phyloP scores from a whole-genome alignment of 768 basidiomycete species.

The Mrakia frigida region DNA sequence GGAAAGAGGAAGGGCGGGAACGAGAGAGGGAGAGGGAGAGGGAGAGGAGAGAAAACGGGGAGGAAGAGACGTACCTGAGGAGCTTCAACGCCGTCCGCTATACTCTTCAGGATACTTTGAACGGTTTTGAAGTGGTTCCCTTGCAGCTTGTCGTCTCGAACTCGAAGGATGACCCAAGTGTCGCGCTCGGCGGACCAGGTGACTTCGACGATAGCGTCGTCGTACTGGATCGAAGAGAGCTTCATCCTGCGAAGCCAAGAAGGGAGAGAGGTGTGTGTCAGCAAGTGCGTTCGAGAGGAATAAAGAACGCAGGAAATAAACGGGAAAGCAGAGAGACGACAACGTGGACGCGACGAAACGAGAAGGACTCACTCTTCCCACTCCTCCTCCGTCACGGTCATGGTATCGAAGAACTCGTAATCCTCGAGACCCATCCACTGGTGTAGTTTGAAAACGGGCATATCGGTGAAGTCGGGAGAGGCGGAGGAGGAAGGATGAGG shows the following conservation, averaged over 20 bases:
- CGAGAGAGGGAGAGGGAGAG: background rate
- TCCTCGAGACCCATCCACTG: slow-evolving; percentile 70
- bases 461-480: slow-evolving; percentile 61
- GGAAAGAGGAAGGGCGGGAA: too few species aligned
- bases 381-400: slow-evolving; percentile 80
- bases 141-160: slow-evolving; percentile 86
- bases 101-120: slow-evolving; percentile 81
- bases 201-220: slow-evolving; percentile 92
- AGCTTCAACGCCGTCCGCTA: slow-evolving; percentile 85
- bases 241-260: slow-evolving; percentile 62
- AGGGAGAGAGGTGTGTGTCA: background rate
- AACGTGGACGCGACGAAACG: background rate
- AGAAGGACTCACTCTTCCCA: slow-evolving; percentile 73
- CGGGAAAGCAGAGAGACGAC: slow-evolving; percentile 22
- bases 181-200: slow-evolving; percentile 68
- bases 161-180: slow-evolving; percentile 84
- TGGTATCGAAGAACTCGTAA: slow-evolving; percentile 78
- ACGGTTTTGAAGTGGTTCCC: slow-evolving; percentile 84
- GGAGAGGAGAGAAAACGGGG: too few species aligned
- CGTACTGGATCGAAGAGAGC: slow-evolving; percentile 71
- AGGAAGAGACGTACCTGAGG: too few species aligned
- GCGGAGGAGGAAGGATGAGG: slow-evolving; percentile 45
- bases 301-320: background rate
- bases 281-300: slow-evolving; percentile 12
- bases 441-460: slow-evolving; percentile 77